Evolutionary conservation across 2,329 filamentous ascomycete species (phyloP).

Genomic region (Fusarium lyarnte): DNA sequence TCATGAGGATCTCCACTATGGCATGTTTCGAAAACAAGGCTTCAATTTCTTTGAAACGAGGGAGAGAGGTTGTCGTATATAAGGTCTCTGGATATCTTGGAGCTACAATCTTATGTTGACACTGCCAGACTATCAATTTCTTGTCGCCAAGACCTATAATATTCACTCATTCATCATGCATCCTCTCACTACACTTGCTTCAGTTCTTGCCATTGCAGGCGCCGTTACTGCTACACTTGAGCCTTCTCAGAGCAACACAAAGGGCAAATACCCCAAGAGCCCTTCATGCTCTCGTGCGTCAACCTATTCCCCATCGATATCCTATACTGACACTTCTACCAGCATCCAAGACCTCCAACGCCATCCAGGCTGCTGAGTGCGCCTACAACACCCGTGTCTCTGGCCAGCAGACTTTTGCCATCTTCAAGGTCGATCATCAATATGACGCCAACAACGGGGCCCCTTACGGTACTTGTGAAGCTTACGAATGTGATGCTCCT

Average conservation of each 20-base stretch:
- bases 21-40: conserved; percentile 18
- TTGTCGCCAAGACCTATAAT: background rate
- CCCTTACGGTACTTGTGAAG: conserved; percentile 37
- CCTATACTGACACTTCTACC: background rate
- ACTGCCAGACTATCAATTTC: background rate
- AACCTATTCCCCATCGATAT: accelerated
- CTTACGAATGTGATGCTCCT: conserved; percentile 36
- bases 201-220: conserved; percentile 33
- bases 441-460: conserved; percentile 40
- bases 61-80: background rate
- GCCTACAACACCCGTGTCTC: conserved; percentile 41
- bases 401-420: conserved; percentile 39
- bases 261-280: conserved; percentile 38
- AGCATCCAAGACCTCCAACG: conserved; percentile 38
- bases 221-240: conserved; percentile 38
- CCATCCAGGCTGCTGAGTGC: conserved; percentile 41
- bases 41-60: conserved; percentile 28
- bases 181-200: conserved; percentile 32
- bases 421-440: conserved; percentile 40
- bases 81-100: background rate
- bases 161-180: conserved; percentile 22
- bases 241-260: conserved; percentile 37
- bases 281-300: conserved; percentile 34
- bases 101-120: background rate
- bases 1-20: conserved; percentile 3